A percentile compares a stretch with the other conserved stretches of the same genome.
Conservation (phyloP, 495 filamentous ascomycete species). For the Penicillium arizonense region DNA sequence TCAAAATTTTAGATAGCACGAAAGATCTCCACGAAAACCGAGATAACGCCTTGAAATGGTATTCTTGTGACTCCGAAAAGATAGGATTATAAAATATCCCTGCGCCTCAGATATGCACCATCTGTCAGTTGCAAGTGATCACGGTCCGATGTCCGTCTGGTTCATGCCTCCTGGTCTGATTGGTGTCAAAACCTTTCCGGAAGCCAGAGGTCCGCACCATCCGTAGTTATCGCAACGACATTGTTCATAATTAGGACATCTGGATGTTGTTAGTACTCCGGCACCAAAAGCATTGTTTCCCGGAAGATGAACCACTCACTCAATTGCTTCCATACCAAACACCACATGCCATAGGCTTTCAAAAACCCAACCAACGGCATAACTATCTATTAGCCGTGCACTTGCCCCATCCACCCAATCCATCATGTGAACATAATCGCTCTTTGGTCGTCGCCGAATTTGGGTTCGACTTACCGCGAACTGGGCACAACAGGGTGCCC, state of each 20-base stretch:
- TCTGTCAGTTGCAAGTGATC: too few species aligned
- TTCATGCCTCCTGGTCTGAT: too few species aligned
- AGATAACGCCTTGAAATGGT: too few species aligned
- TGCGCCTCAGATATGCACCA: too few species aligned
- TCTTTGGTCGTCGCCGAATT: slow-evolving; percentile 35
- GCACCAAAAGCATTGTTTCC: neutral
- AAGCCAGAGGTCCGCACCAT: slow-evolving; percentile 41
- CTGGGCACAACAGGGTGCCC: slow-evolving; percentile 50
- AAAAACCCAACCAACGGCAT: slow-evolving; percentile 42
- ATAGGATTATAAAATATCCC: too few species aligned
- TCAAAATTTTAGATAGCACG: too few species aligned
- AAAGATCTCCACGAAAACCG: too few species aligned
- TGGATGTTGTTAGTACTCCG: slow-evolving; percentile 9
- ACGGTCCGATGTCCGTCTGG: too few species aligned
- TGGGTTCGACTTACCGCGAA: slow-evolving; percentile 46
- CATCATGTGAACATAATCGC: slow-evolving; percentile 44
- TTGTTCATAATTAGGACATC: slow-evolving; percentile 41
- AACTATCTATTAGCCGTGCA: slow-evolving; percentile 34
- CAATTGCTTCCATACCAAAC: slow-evolving; percentile 37
- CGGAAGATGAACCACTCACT: slow-evolving; percentile 26
- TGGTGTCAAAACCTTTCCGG: slow-evolving; percentile 24
- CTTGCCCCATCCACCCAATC: slow-evolving; percentile 33
- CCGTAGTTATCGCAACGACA: slow-evolving; percentile 44
- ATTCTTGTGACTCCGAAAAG: too few species aligned
- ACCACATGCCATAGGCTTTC: slow-evolving; percentile 45